Evolutionary conservation across 1,284 basidiomycete genomes (phyloP).

Genomic region (Malassezia vespertilionis): DNA sequence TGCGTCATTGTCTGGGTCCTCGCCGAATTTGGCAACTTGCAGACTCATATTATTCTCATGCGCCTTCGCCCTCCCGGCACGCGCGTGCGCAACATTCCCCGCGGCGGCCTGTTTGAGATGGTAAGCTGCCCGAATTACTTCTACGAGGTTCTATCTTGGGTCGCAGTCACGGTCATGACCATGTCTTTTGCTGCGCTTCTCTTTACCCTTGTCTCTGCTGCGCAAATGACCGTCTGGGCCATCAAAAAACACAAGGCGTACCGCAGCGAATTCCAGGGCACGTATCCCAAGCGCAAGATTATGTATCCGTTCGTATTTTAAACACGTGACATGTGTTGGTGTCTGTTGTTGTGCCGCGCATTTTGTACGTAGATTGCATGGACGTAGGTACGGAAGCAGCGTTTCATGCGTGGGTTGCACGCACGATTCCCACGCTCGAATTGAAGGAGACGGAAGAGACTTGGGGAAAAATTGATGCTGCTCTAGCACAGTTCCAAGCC

Average conservation of each 20-base stretch:
- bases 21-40: slow-evolving; percentile 74
- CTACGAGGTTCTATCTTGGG: slow-evolving; percentile 73
- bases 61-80: slow-evolving; percentile 71
- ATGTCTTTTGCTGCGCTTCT: slow-evolving; percentile 55
- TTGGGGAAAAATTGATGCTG: slow-evolving; percentile 33
- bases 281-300: slow-evolving; percentile 69
- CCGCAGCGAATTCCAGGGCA: slow-evolving; percentile 75
- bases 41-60: slow-evolving; percentile 70
- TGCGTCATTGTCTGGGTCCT: slow-evolving; percentile 64
- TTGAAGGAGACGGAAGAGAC: slow-evolving; percentile 35
- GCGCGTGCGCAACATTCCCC: slow-evolving; percentile 68
- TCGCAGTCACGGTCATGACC: slow-evolving; percentile 65
- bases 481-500: slow-evolving; percentile 26
- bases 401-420: not conserved
- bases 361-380: not conserved
- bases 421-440: slow-evolving; percentile 6
- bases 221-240: slow-evolving; percentile 79
- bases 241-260: slow-evolving; percentile 80
- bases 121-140: slow-evolving; percentile 91
- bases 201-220: slow-evolving; percentile 61
- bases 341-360: not conserved
- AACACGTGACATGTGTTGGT: slow-evolving; percentile 9
- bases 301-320: slow-evolving; percentile 64
- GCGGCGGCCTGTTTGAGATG: slow-evolving; percentile 65
- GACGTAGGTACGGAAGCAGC: slow-evolving; percentile 4